Base-by-base conservation (phyloP, 352 stramenopile species). In the Globisporangium parvum region DNA sequence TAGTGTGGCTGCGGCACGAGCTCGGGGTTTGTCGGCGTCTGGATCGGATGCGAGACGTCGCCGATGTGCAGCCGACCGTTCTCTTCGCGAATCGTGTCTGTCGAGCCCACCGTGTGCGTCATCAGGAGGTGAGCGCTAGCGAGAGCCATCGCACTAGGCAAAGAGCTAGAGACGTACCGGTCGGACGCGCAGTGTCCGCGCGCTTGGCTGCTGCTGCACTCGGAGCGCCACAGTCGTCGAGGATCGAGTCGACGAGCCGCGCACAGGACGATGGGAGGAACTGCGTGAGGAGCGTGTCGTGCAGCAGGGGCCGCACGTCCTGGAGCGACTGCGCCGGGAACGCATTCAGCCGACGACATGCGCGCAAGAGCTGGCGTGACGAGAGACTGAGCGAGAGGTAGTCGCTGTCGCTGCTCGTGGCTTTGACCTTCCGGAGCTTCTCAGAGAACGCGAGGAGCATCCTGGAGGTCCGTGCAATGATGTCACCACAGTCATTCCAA, bases 1-100 rank as follows among this genome's bases (percentile, higher is more conserved):
- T 93, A 97, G 28, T 92, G 71, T 4, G 88, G 82, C 31, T 93
- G 75, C 6, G 91, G 91, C 9, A 97, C 88, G 8, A 97, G 68
- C 52, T 96, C 85, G 3, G 80, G 78, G 54, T 73, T 81, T 33
- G 51, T 44, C 6, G 77, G 66, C 0, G 40, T 70, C 46, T 84
- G 63, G 20, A 91, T 74, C 9, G 75, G 74, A 37, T 86, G 73
- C 17, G 66, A 83, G 4, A 88, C 70, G 24, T 89, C 60, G 17
- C 84, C 82, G 33, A 91, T 93, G 53, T 62, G 64, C n/a, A 88
- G 61, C 48, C 24, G 42, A 0, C 73, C 77, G 31, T 67, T 48
- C 23, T 76, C 65, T 58, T 82, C 55, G 10, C 66, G 63, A 28
- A 87, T 87, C 15, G 42, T 60, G 28, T 85, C 76, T 35, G 12